These are phyloP conservation scores for Aspergillus nomiae DNA, from an alignment of 2,329 filamentous ascomycete genomes.

Conservation along the genomic window DNA sequence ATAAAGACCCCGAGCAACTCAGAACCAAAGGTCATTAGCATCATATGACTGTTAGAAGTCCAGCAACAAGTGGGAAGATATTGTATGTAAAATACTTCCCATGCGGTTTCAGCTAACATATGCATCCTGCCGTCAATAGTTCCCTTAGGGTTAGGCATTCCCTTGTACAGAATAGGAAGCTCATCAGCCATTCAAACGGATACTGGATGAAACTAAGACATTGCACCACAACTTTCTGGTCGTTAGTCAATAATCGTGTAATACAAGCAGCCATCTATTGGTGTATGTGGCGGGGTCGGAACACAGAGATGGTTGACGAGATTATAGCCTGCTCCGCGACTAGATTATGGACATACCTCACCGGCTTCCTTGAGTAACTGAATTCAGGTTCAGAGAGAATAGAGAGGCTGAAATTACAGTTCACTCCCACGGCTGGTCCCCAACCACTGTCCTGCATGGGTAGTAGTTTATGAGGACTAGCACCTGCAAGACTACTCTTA, in stretches of 20 bases:
- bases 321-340: no score
- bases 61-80: no score
- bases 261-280: background rate
- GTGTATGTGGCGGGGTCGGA: background rate
- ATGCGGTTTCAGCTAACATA: background rate
- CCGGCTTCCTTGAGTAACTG: no score
- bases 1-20: background rate
- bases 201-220: background rate
- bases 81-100: background rate
- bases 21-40: rapidly evolving
- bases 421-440: no score
- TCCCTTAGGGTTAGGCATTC: background rate
- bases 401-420: no score
- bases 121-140: background rate
- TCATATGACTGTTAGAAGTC: background rate
- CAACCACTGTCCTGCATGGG: no score
- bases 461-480: no score
- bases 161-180: background rate
- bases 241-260: background rate
- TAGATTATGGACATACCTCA: no score
- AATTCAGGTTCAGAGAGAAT: no score
- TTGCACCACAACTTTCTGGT: background rate
- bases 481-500: no score
- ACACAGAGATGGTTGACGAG: no score
- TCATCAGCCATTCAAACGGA: background rate